Evolutionary conservation across 768 basidiomycete genomes (phyloP).

Genomic region (Cyathus striatus): DNA sequence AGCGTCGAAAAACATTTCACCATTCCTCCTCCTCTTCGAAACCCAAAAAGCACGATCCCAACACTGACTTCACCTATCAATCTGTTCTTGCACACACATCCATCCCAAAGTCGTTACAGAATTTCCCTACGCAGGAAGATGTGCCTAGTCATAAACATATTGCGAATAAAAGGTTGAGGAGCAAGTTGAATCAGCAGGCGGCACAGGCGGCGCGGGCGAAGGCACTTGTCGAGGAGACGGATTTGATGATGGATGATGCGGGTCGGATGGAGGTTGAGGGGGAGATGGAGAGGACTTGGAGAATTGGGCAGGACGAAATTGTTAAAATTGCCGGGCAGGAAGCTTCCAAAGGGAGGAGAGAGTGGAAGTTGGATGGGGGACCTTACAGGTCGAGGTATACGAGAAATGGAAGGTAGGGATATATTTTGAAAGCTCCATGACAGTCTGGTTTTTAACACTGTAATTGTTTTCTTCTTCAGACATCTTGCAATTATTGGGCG

Average conservation of each 20-base stretch:
- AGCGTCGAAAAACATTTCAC: slow-evolving; percentile 33
- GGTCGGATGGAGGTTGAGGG: slow-evolving; percentile 75
- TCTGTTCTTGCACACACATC: slow-evolving; percentile 56
- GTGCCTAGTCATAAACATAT: slow-evolving; percentile 55
- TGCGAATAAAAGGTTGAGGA: slow-evolving; percentile 70
- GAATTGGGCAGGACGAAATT: slow-evolving; percentile 79
- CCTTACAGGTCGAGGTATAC: slow-evolving; percentile 84
- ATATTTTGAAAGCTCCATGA: not conserved
- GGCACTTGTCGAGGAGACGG: slow-evolving; percentile 62
- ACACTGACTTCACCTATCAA: slow-evolving; percentile 46
- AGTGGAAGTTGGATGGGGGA: slow-evolving; percentile 81
- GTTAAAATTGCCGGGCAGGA: slow-evolving; percentile 60
- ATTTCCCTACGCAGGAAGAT: slow-evolving; percentile 39
- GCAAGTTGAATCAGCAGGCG: slow-evolving; percentile 59
- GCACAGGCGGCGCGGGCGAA: slow-evolving; percentile 58
- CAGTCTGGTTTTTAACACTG: not conserved
- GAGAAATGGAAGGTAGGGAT: slow-evolving; percentile 74
- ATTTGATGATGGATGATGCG: slow-evolving; percentile 59
- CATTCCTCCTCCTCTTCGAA: slow-evolving; percentile 5
- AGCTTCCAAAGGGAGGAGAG: slow-evolving; percentile 69
- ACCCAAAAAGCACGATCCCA: slow-evolving; percentile 8
- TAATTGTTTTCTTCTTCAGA: slow-evolving; percentile 28
- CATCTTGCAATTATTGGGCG: slow-evolving; percentile 83
- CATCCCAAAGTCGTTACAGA: slow-evolving; percentile 65
- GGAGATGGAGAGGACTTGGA: slow-evolving; percentile 87